phyloP scores from a whole-genome alignment of 257 asterid species.

The Ocimum tenuiflorum region DNA sequence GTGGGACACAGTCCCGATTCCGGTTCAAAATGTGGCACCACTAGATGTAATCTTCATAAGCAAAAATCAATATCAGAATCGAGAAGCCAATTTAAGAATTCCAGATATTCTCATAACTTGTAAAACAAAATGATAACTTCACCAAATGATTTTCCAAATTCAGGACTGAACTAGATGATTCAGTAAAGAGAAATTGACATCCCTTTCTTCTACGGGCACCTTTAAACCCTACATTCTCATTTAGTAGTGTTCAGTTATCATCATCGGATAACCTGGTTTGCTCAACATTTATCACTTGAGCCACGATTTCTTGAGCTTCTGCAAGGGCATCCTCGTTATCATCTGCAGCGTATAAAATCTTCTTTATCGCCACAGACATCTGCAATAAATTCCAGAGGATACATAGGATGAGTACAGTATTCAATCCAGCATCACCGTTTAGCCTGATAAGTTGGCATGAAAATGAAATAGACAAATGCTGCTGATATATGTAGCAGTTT shows the following conservation, averaged over 20 bases:
- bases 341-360: slow-evolving; percentile 70
- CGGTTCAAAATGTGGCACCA: too few relatives aligned
- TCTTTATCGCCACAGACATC: slow-evolving; percentile 62
- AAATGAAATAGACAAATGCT: too few relatives aligned
- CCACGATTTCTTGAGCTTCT: slow-evolving; percentile 69
- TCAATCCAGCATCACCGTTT: too few relatives aligned
- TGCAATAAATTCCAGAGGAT: slow-evolving; percentile 25
- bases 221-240: too few relatives aligned
- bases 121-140: not conserved
- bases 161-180: not conserved
- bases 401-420: too few relatives aligned
- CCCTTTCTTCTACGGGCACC: not conserved
- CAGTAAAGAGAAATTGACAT: not conserved
- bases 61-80: not conserved
- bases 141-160: not conserved
- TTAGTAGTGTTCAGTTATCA: slow-evolving; percentile 24
- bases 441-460: too few relatives aligned
- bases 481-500: too few relatives aligned
- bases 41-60: not conserved
- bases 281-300: slow-evolving; percentile 25
- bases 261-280: slow-evolving; percentile 23
- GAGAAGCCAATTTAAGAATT: too few relatives aligned
- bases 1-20: too few relatives aligned
- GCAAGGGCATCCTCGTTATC: slow-evolving; percentile 60
- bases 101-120: not conserved